These are phyloP conservation scores for Lasiosphaeriaceae sp. DNA, from an alignment of 495 filamentous ascomycete species.

Conservation along the genomic window DNA sequence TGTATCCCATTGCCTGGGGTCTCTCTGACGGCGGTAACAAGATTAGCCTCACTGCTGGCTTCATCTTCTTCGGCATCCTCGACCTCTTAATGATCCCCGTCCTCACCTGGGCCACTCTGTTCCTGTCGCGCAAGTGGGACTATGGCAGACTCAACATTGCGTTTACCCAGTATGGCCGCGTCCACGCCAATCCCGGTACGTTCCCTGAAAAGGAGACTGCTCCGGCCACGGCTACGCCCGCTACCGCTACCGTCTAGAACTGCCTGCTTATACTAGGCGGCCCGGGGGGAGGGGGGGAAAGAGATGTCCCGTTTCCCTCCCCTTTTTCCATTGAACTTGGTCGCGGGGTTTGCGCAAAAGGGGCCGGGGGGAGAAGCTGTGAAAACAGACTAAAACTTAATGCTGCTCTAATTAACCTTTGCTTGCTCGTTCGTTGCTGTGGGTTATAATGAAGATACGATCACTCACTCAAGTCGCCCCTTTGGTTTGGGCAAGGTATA, in stretches of 20 bases:
- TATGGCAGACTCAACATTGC: conserved; percentile 43
- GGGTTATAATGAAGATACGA: too few relatives aligned
- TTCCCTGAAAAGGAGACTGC: conserved; percentile 42
- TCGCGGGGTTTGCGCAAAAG: too few relatives aligned
- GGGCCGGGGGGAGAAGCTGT: too few relatives aligned
- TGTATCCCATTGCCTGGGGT: conserved; percentile 47
- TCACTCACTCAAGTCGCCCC: too few relatives aligned
- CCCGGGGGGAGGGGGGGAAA: not conserved
- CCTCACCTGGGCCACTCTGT: conserved; percentile 32
- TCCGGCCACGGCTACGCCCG: not conserved
- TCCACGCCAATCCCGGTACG: conserved; percentile 30
- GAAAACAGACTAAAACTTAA: too few relatives aligned
- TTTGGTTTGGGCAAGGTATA: too few relatives aligned
- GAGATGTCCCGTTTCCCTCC: too few relatives aligned
- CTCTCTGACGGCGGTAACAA: conserved; percentile 45
- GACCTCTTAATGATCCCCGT: conserved; percentile 38
- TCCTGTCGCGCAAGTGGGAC: conserved; percentile 44
- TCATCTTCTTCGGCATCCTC: conserved; percentile 46
- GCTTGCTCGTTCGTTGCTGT: too few relatives aligned
- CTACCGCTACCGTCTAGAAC: too few relatives aligned
- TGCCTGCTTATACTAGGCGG: too few relatives aligned
- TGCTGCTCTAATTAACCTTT: too few relatives aligned
- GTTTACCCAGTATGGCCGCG: conserved; percentile 54
- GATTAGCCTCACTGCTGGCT: conserved; percentile 35
- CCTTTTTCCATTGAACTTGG: too few relatives aligned